These are phyloP conservation scores for Persicaria tinctoria DNA, from an alignment of 148 eudicot genomes.

Conservation along the genomic window DNA sequence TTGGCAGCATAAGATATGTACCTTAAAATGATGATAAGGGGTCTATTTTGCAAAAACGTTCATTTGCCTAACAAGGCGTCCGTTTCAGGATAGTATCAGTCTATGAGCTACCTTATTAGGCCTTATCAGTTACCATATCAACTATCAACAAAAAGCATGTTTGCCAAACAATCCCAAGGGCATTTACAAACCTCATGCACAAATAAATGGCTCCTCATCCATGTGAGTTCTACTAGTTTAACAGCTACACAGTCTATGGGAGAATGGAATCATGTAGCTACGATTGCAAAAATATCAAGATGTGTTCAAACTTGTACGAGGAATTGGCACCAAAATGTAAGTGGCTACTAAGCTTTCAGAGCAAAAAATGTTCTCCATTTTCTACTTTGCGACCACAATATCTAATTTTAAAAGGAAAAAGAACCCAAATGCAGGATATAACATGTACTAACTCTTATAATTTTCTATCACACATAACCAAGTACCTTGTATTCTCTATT, in stretches of 20 bases:
- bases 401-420: not conserved
- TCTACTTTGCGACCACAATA: not conserved
- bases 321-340: not conserved
- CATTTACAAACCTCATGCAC: not conserved
- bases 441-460: not conserved
- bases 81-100: no score
- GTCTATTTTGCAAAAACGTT: no score
- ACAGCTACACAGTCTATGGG: not conserved
- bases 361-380: not conserved
- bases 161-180: not conserved
- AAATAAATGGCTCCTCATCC: not conserved
- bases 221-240: not conserved
- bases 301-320: not conserved
- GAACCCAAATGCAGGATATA: not conserved
- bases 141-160: no score
- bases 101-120: no score
- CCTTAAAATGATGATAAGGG: not conserved
- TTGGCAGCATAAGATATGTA: not conserved
- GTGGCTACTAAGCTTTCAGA: not conserved
- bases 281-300: not conserved
- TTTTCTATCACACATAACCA: not conserved
- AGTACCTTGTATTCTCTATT: not conserved
- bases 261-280: not conserved
- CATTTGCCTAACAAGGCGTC: no score
- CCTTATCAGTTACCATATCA: no score